Evolutionary conservation across 352 stramenopile genomes (phyloP), one percentile per base, ranked within the genome.

Genomic region (Phytophthora multivora): DNA sequence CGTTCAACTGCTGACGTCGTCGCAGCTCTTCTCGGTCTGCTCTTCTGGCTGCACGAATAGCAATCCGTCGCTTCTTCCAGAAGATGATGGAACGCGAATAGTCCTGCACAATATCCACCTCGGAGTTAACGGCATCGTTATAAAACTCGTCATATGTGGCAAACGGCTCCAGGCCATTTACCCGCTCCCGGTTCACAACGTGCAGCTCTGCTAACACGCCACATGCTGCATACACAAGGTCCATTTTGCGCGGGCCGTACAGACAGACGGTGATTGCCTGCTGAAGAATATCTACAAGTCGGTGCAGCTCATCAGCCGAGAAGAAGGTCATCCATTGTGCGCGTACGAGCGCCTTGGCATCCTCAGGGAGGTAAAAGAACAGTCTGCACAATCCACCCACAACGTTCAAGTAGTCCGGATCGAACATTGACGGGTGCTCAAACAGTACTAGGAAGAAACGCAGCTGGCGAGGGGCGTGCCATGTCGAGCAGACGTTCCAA

Each of bases 91-190:
- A 93, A 10, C 79, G 80, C 16, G 75, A 64, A 50, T 93, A 93
- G 63, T 93, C 85, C 46, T 89, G 69, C 10, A 91, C 75, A 31
- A 93, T 75, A 51, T 93, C 84, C n/a, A 91, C 76, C 63, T 93
- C 85, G 5, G 75, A 87, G 59, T 93, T 93, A 10, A 91, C 80
- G 0, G 85, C 85, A 31, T 93, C 85, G 51, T 93, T 93, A 55
- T 93, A 93, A 53, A 93, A 91, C 42, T 88, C 82, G 9, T 87
- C 69, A 53, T 89, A 91, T 2, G 64, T 73, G 5, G 79, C 79
- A 66, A 91, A 91, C 10, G 63, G 62, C 12, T 72, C 70, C 2
- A 53, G 26, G 5, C 53, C 56, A 50, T 59, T 39, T 13, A 31
- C 41, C 21, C 81, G 71, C 16, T 70, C 50, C 21, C 60, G 36